phyloP scores from a whole-genome alignment of 1,284 basidiomycete species.

The Cryptococcus maquisensis region DNA sequence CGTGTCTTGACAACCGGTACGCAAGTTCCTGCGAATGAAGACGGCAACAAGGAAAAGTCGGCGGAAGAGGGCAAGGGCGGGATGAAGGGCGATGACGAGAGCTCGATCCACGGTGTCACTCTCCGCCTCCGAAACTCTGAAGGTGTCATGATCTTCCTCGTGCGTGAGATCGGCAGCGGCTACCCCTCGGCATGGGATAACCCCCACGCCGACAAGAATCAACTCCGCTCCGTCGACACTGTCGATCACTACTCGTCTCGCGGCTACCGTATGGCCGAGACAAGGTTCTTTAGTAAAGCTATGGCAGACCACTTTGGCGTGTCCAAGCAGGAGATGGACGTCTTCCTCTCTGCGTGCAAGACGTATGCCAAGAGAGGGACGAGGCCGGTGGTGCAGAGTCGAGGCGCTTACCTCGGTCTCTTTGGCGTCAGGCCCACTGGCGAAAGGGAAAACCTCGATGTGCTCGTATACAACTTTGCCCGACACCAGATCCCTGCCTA shows the following conservation, averaged over 20 bases:
- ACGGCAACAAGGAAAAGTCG: constrained; percentile 12
- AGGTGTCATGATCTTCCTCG: constrained; percentile 54
- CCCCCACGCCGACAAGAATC: constrained; percentile 23
- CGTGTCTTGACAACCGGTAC: constrained; percentile 52
- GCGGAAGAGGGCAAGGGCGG: constrained; percentile 18
- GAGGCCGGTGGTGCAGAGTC: constrained; percentile 52
- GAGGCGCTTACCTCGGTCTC: constrained; percentile 53
- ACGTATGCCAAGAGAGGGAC: constrained; percentile 53
- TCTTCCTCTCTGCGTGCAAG: constrained; percentile 51
- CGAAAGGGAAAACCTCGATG: constrained; percentile 46
- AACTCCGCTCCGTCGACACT: constrained; percentile 32
- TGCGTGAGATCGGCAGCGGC: constrained; percentile 49
- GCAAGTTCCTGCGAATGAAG: constrained; percentile 13
- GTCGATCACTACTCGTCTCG: constrained; percentile 51
- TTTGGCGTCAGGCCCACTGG: constrained; percentile 52
- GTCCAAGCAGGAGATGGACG: constrained; percentile 51
- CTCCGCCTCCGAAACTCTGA: constrained; percentile 41
- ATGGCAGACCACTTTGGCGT: constrained; percentile 52
- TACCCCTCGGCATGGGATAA: constrained; percentile 29
- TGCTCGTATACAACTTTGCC: constrained; percentile 54
- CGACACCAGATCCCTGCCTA: constrained; percentile 55
- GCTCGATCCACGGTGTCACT: constrained; percentile 47
- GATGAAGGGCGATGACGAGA: constrained; percentile 34
- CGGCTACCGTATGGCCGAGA: constrained; percentile 54
- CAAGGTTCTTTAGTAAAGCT: constrained; percentile 51